Conservation (phyloP, 75 land plant species). For the Pinus taeda region DNA sequence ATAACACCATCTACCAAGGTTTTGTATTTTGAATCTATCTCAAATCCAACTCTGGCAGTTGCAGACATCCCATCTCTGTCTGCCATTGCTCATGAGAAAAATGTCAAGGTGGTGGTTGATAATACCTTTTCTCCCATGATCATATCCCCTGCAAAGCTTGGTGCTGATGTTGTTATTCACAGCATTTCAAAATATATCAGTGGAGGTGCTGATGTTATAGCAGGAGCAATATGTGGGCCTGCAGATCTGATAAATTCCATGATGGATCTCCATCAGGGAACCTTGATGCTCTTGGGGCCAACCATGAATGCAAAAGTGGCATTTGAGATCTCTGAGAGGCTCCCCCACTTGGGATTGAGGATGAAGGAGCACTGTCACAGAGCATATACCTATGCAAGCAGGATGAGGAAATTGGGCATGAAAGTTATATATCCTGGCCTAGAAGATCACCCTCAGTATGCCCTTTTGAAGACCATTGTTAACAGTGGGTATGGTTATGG, state of each 20-base stretch:
- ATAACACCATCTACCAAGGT: constrained; percentile 62
- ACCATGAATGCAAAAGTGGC: constrained; percentile 97
- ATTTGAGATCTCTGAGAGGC: constrained; percentile 75
- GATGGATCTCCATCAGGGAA: constrained; percentile 91
- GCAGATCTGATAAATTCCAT: constrained; percentile 71
- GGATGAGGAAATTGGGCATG: constrained; percentile 74
- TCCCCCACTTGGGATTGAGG: constrained; percentile 76
- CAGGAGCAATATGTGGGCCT: constrained; percentile 89
- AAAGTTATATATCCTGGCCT: constrained; percentile 91
- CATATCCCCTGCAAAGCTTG: constrained; percentile 72
- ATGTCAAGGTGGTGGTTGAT: constrained; percentile 76
- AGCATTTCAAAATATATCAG: constrained; percentile 90
- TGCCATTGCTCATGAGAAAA: constrained; percentile 57
- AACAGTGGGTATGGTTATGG: constrained; percentile 85
- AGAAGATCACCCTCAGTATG: constrained; percentile 81
- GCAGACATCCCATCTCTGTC: constrained; percentile 67
- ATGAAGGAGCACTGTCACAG: constrained; percentile 86
- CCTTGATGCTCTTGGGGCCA: constrained; percentile 90
- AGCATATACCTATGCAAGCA: constrained; percentile 53
- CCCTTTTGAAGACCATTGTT: constrained; percentile 55
- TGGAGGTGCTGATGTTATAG: constrained; percentile 91
- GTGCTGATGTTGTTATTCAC: constrained; percentile 91
- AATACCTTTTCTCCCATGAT: constrained; percentile 93
- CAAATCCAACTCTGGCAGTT: constrained; percentile 83
- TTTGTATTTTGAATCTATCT: constrained; percentile 67